Percentiles rank a stretch among this genome's conserved stretches.
Conservation (phyloP, 2,329 filamentous ascomycete genomes). For the Talaromyces atroroseus region DNA sequence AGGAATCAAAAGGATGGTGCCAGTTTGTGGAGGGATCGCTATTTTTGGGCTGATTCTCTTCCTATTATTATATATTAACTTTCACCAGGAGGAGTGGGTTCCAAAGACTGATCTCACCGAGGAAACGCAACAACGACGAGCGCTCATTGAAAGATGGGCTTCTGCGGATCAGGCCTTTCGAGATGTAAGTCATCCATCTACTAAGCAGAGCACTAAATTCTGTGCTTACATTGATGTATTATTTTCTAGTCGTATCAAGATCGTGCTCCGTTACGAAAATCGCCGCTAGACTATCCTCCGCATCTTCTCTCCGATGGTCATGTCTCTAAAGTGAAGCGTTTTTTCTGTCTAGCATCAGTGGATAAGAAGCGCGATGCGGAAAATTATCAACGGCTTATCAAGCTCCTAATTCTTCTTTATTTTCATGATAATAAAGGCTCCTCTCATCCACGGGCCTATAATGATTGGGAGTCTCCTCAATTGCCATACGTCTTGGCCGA, state of each 20-base stretch:
- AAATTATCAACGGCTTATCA: not conserved
- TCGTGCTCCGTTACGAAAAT: not conserved
- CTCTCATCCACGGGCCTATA: not conserved
- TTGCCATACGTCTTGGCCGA: not conserved
- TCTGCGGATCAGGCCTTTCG: not conserved
- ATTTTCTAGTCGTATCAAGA: not conserved
- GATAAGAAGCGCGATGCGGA: not conserved
- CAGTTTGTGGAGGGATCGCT: not conserved
- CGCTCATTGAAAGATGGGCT: not conserved
- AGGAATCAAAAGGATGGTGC: slow-evolving; percentile 1
- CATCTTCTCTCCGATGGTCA: not conserved
- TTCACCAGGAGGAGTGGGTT: not conserved
- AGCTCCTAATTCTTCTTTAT: not conserved
- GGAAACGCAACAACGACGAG: slow-evolving; percentile 1
- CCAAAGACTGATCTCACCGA: not conserved
- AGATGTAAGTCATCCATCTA: not conserved
- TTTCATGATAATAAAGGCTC: not conserved
- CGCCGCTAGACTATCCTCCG: not conserved
- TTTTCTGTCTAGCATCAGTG: not conserved
- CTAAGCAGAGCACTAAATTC: no score
- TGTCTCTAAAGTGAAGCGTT: not conserved
- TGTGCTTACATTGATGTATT: not conserved
- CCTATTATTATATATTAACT: not conserved
- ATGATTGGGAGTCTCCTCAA: not conserved
- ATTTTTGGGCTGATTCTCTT: not conserved